Evolutionary conservation across 2,329 filamentous ascomycete species (phyloP), one percentile per base, ranked within the genome.

Genomic region (Sphaceloma murrayae): DNA sequence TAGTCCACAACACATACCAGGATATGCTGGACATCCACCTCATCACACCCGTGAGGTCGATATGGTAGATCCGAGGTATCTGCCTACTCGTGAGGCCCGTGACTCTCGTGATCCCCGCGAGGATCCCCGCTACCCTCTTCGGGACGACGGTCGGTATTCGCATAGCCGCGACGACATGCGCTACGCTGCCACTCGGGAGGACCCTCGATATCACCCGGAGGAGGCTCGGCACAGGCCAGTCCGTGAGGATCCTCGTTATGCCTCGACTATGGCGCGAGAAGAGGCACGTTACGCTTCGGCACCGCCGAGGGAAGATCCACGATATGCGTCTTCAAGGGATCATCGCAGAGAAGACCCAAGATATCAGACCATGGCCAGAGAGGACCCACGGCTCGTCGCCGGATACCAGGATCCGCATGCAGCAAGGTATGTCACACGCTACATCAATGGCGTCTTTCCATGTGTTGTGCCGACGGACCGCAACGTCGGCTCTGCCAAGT

Each of bases 21-120:
- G 39, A 14, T 43, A 38, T 29, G 36, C 26, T 19, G 39, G 24
- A 45, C 46, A 38, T 21, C 40, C 32, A 10, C 11, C 18, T 11
- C 29, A 33, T 10, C 46, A 30, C 34, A 19, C 21, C 32, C 36
- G 39, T 36, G 42, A 44, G 18, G 30, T 36, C 16, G 46, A 47
- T n/a, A 24, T 39, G 27, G 13, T 16, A 22, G 46, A 47, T 39
- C 22, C 46, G n/a, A 44, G 46, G 26, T 45, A 45, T 34, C 17
- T 32, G 21, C 36, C 36, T 27, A n/a, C n/a, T n/a, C n/a, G n/a
- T n/a, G n/a, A n/a, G n/a, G n/a, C n/a, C n/a, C n/a, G n/a, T n/a
- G n/a, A n/a, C n/a, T n/a, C n/a, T n/a, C n/a, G n/a, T n/a, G n/a
- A n/a, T n/a, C n/a, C 30, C 7, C 30, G 42, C 9, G 42, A 45